Evolutionary conservation across 2,329 filamentous ascomycete species (phyloP).

Genomic region (Penicillium sp.): DNA sequence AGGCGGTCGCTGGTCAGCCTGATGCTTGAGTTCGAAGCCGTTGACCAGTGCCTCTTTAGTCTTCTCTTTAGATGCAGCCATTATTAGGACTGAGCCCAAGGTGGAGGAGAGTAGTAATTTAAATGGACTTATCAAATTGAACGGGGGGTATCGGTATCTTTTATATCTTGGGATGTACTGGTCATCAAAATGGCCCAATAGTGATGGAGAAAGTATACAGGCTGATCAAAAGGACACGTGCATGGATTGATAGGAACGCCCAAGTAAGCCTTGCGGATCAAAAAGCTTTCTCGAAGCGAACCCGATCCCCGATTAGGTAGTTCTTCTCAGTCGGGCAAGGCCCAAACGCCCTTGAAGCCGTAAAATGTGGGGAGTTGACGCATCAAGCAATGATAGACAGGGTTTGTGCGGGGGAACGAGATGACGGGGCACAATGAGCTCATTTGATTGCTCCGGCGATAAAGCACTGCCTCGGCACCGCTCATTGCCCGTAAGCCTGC

Average conservation of each 20-base stretch:
- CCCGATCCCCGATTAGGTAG: background rate
- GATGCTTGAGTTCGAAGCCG: background rate
- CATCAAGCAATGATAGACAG: no score
- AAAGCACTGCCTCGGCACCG: background rate
- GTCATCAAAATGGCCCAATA: background rate
- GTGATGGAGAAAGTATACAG: background rate
- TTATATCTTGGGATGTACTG: background rate
- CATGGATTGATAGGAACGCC: background rate
- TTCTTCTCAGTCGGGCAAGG: background rate
- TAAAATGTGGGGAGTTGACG: background rate
- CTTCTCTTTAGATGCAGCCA: conserved; percentile 13
- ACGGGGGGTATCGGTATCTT: background rate
- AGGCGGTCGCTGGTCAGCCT: conserved; percentile 22
- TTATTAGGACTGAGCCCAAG: conserved; percentile 1
- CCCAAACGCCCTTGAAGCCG: background rate
- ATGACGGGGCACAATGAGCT: background rate
- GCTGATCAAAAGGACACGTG: background rate
- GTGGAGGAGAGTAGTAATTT: background rate
- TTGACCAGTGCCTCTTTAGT: conserved; percentile 9
- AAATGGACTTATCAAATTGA: background rate
- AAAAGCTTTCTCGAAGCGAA: background rate
- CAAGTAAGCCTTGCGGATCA: background rate
- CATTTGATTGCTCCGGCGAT: background rate
- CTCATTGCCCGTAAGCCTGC: background rate
- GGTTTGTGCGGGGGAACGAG: background rate